Conservation (phyloP, 345 rosid genomes). For the Alliaria petiolata region DNA sequence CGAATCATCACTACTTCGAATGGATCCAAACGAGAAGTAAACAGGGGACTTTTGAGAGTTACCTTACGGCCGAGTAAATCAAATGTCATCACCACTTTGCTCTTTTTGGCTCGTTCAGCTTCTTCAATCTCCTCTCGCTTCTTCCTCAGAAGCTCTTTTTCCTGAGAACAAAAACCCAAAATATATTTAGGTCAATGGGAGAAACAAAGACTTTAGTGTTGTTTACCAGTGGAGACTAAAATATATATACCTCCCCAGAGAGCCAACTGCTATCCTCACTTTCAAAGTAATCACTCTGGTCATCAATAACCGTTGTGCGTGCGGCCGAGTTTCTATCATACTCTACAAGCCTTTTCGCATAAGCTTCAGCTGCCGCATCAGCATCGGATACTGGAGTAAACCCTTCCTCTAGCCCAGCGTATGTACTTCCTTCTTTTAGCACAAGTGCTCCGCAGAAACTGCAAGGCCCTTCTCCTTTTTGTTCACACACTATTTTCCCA, state of each 20-base stretch:
- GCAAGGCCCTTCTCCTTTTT: constrained; percentile 98
- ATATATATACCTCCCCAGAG: constrained; percentile 63
- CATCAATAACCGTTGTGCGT: constrained; percentile 92
- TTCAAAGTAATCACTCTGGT: constrained; percentile 95
- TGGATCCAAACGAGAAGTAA: not conserved
- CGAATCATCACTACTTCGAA: not conserved
- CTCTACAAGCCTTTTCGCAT: constrained; percentile 86
- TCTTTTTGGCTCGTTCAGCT: constrained; percentile 67
- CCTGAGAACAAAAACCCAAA: constrained; percentile 36
- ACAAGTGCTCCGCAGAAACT: constrained; percentile 85
- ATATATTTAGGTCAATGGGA: not conserved
- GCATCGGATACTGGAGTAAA: constrained; percentile 63
- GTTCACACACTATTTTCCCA: constrained; percentile 96
- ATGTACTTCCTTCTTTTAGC: constrained; percentile 76
- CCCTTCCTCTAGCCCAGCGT: constrained; percentile 76
- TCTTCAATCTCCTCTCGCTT: constrained; percentile 74
- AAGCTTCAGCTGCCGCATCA: constrained; percentile 87
- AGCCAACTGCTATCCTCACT: constrained; percentile 92
- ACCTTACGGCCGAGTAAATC: constrained; percentile 98
- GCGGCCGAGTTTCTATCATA: constrained; percentile 90
- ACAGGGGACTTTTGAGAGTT: not conserved
- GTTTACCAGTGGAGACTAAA: not conserved
- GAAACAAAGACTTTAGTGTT: not conserved
- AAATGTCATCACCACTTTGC: constrained; percentile 80
- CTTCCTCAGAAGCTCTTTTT: constrained; percentile 80